Evolutionary conservation across 768 basidiomycete species (phyloP).

Genomic region (Tylopilus rubrobrunneus): DNA sequence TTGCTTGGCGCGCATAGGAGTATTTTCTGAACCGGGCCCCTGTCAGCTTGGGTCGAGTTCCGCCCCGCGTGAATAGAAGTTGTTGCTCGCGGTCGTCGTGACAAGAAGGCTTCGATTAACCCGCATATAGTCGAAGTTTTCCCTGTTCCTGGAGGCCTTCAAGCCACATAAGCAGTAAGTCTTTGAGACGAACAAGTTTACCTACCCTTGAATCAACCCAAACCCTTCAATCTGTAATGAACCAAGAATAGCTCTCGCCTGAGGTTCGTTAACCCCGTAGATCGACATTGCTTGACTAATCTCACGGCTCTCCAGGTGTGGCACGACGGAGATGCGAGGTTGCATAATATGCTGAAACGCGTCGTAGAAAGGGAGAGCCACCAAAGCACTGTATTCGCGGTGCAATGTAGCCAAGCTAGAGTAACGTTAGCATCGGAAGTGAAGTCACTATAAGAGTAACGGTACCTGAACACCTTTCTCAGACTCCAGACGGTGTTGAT

Average conservation of each 20-base stretch:
- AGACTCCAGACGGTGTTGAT: slow-evolving; percentile 69
- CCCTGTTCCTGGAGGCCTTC: slow-evolving; percentile 94
- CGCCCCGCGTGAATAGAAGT: slow-evolving; percentile 50
- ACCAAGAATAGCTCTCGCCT: slow-evolving; percentile 82
- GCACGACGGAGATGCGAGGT: slow-evolving; percentile 52
- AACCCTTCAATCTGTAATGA: slow-evolving; percentile 75
- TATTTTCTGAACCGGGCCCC: slow-evolving; percentile 58
- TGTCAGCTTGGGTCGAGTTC: slow-evolving; percentile 37
- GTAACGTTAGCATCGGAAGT: slow-evolving; percentile 5
- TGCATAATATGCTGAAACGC: slow-evolving; percentile 64
- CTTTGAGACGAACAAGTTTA: slow-evolving; percentile 3
- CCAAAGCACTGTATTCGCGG: slow-evolving; percentile 87
- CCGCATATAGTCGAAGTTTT: slow-evolving; percentile 98
- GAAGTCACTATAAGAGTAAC: not conserved
- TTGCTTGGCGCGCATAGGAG: slow-evolving; percentile 97
- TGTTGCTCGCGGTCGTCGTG: slow-evolving; percentile 48
- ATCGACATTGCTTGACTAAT: slow-evolving; percentile 62
- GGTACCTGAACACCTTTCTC: slow-evolving; percentile 77
- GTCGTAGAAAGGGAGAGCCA: slow-evolving; percentile 81
- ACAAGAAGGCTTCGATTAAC: slow-evolving; percentile 79
- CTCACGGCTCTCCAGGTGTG: slow-evolving; percentile 45
- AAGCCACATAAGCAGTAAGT: not conserved
- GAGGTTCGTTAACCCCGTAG: slow-evolving; percentile 87
- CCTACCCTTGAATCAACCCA: slow-evolving; percentile 90
- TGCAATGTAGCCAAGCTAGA: slow-evolving; percentile 83